Evolutionary conservation across 2,329 filamentous ascomycete genomes (phyloP), one percentile per base, ranked within the genome.

Genomic region (Fusarium devonianum): DNA sequence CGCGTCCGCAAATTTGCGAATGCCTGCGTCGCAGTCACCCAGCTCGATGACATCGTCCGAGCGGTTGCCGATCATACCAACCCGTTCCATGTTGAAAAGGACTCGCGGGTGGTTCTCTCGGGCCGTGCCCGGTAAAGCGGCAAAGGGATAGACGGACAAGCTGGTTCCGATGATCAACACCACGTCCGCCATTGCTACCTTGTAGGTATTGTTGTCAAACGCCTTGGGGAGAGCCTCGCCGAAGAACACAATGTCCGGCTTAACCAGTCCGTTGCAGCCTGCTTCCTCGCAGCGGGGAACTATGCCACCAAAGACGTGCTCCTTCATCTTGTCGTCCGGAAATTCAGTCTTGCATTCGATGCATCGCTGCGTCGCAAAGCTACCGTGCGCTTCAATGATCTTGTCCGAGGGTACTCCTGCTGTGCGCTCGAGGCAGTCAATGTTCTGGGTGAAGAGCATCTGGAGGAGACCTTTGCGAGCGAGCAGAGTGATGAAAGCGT

Each of bases 361-460:
- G 71, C 94, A 99, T 59, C 87, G 83, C 73, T 97, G 93, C 1
- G 83, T 84, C 16, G 93, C 93, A 69, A 97, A 99, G 69, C 91
- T 96, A 34, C 94, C 94, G 70, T 99, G 94, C 0, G 94, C 94
- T 73, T 97, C 93, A 22, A 99, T 80, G 38, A 99, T 92, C 71
- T 83, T 86, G 2, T 93, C 85, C 0, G 77, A 80, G 0, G 92
- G 89, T 1, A 99, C 86, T 18, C 94, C 94, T 10, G 93, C 94
- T 60, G 84, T 81, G 16, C 92, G 84, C 73, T 99, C 94, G 10
- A 99, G 80, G 65, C 92, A 96, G 74, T 99, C 94, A 61, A 99
- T 97, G 67, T 99, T 99, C 69, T 99, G 94, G 0, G 94, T 97
- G 71, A 97, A 99, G 42, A 94, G 83, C 77, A 92, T 94, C 59